Evolutionary conservation across 2,329 filamentous ascomycete species (phyloP).

Genomic region (Phyllachora maydis): DNA sequence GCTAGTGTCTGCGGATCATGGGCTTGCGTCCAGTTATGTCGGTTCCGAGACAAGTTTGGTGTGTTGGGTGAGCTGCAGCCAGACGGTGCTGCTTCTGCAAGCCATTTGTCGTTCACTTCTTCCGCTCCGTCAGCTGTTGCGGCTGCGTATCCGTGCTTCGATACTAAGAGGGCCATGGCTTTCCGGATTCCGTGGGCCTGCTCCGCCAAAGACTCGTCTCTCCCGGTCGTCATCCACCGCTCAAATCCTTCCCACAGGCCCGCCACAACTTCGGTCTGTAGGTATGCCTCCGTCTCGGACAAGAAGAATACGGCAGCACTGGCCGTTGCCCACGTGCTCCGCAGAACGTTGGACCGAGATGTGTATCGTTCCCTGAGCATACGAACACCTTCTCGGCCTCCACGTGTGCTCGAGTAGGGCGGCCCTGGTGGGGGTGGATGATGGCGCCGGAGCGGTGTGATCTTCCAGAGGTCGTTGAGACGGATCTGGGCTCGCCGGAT

Average conservation of each 20-base stretch:
- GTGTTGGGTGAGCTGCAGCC: constrained; percentile 2
- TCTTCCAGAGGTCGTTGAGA: constrained; percentile 72
- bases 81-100: constrained; percentile 9
- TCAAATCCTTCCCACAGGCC: constrained; percentile 66
- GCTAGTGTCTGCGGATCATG: constrained; percentile 76
- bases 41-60: constrained; percentile 6
- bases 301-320: constrained; percentile 78
- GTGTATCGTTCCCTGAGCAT: constrained; percentile 44
- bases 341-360: constrained; percentile 43
- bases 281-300: constrained; percentile 68
- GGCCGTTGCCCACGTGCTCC: constrained; percentile 76
- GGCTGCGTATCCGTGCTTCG: too few relatives aligned
- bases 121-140: too few relatives aligned
- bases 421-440: constrained; percentile 52
- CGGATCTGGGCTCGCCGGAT: constrained; percentile 73
- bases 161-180: too few relatives aligned
- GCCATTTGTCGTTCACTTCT: constrained; percentile 20
- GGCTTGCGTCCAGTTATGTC: constrained; percentile 12
- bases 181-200: constrained; percentile 6
- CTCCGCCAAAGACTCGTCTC: constrained; percentile 11
- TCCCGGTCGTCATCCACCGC: constrained; percentile 41
- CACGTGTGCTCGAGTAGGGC: constrained; percentile 36
- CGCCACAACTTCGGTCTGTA: constrained; percentile 75
- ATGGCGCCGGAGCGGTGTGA: constrained; percentile 55
- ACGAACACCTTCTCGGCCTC: constrained; percentile 37